phyloP scores from a whole-genome alignment of 75 land plant species.

The Pinus tabuliformis region DNA sequence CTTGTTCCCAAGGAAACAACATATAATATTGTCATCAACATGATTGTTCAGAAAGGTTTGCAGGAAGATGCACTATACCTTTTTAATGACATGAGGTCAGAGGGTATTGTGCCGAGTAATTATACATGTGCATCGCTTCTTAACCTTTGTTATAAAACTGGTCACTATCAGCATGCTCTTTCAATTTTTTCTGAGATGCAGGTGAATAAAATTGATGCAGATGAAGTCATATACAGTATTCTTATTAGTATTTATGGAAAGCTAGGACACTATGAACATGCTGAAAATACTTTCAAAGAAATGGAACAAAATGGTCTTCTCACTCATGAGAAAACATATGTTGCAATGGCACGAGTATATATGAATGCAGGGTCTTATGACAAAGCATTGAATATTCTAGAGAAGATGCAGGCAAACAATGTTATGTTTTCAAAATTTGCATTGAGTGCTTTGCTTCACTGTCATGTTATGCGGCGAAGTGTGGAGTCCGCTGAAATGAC shows the following conservation, averaged over 20 bases:
- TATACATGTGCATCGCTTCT: constrained; percentile 81
- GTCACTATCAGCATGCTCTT: constrained; percentile 64
- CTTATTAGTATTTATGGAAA: constrained; percentile 86
- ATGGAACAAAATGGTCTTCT: constrained; percentile 49
- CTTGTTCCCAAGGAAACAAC: constrained; percentile 69
- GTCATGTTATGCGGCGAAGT: constrained; percentile 59
- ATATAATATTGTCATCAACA: constrained; percentile 64
- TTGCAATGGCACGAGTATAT: constrained; percentile 88
- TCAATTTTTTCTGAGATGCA: constrained; percentile 81
- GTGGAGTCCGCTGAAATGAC: constrained; percentile 60
- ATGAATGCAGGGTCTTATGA: constrained; percentile 50
- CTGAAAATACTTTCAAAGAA: constrained; percentile 72
- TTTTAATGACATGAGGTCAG: constrained; percentile 75
- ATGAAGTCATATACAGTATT: constrained; percentile 90
- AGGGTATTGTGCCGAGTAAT: constrained; percentile 69
- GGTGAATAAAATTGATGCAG: constrained; percentile 44
- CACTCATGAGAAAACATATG: constrained; percentile 71
- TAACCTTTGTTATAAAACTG: constrained; percentile 57
- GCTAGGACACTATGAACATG: constrained; percentile 86
- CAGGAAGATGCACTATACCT: constrained; percentile 46
- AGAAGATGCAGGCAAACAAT: constrained; percentile 63
- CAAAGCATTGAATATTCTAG: constrained; percentile 65
- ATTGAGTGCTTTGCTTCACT: constrained; percentile 62
- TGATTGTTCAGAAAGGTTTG: constrained; percentile 37
- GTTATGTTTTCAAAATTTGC: constrained; percentile 54